Conservation (phyloP, 352 stramenopile species). For the Pythium periplocum region DNA sequence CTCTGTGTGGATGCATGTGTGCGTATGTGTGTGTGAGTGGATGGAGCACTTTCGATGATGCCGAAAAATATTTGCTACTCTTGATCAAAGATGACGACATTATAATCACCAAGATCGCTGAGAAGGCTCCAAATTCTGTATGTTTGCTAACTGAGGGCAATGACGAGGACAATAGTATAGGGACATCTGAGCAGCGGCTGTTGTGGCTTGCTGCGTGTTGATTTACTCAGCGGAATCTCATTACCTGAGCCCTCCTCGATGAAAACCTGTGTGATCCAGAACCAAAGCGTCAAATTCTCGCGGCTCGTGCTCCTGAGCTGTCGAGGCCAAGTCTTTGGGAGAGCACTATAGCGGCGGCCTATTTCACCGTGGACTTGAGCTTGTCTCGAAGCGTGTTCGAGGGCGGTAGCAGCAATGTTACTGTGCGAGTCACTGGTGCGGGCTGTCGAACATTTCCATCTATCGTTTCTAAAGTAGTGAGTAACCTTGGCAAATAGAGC, state of each 20-base stretch:
- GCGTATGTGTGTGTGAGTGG: constrained; percentile 8
- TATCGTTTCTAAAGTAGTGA: background rate
- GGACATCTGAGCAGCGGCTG: constrained; percentile 72
- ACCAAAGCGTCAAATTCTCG: constrained; percentile 92
- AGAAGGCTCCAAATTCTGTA: constrained; percentile 33
- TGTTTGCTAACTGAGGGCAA: constrained; percentile 27
- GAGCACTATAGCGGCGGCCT: constrained; percentile 25
- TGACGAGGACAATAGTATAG: constrained; percentile 86
- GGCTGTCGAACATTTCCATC: constrained; percentile 13
- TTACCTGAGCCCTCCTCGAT: constrained; percentile 72
- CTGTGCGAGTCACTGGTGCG: constrained; percentile 15
- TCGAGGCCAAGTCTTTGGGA: constrained; percentile 90
- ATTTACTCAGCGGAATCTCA: constrained; percentile 88
- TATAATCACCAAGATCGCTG: constrained; percentile 90
- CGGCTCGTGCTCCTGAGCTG: constrained; percentile 51
- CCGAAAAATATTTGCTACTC: constrained; percentile 90
- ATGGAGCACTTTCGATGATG: constrained; percentile 61
- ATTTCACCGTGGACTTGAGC: constrained; percentile 21
- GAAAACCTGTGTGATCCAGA: constrained; percentile 8
- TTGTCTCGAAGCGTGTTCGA: constrained; percentile 24
- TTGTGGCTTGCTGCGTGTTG: constrained; percentile 44
- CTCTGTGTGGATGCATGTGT: constrained; percentile 14
- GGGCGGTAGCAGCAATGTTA: constrained; percentile 67
- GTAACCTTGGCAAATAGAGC: background rate
- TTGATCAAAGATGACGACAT: constrained; percentile 88